These are phyloP conservation scores for Termitomyces eurrhizus DNA, from an alignment of 768 basidiomycete genomes.

Conservation along the genomic window DNA sequence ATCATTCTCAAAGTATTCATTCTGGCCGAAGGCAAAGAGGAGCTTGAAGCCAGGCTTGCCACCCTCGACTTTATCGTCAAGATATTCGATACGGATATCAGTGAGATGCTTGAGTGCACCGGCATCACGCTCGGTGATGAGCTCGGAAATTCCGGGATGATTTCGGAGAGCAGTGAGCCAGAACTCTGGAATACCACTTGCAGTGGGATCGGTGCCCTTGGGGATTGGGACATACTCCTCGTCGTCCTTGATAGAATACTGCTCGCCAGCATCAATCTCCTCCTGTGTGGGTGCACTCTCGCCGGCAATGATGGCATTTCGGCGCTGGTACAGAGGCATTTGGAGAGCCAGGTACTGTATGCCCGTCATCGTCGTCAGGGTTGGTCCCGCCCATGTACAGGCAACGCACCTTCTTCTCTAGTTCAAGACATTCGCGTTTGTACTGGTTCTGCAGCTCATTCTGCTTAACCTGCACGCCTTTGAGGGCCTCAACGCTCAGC, in stretches of 20 bases:
- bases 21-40: conserved; percentile 72
- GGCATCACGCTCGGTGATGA: conserved; percentile 92
- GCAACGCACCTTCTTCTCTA: conserved; percentile 85
- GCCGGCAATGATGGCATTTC: conserved; percentile 81
- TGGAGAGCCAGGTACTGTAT: conserved; percentile 69
- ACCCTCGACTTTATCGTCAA: conserved; percentile 45
- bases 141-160: conserved; percentile 78
- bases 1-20: conserved; percentile 86
- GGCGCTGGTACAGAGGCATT: conserved; percentile 83
- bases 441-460: conserved; percentile 89
- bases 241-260: conserved; percentile 71
- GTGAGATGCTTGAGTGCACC: conserved; percentile 77
- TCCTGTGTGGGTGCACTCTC: conserved; percentile 65
- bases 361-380: neutral
- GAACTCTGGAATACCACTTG: conserved; percentile 82
- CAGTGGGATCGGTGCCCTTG: conserved; percentile 40
- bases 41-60: conserved; percentile 90
- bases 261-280: conserved; percentile 80
- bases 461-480: conserved; percentile 92
- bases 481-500: conserved; percentile 84
- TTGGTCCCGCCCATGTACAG: too few relatives aligned
- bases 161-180: conserved; percentile 97
- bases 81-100: conserved; percentile 80
- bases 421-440: conserved; percentile 91
- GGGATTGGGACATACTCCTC: conserved; percentile 62